Evolutionary conservation across 352 stramenopile genomes (phyloP), one percentile per base, ranked within the genome.

Genomic region (Globisporangium heterothallicum): DNA sequence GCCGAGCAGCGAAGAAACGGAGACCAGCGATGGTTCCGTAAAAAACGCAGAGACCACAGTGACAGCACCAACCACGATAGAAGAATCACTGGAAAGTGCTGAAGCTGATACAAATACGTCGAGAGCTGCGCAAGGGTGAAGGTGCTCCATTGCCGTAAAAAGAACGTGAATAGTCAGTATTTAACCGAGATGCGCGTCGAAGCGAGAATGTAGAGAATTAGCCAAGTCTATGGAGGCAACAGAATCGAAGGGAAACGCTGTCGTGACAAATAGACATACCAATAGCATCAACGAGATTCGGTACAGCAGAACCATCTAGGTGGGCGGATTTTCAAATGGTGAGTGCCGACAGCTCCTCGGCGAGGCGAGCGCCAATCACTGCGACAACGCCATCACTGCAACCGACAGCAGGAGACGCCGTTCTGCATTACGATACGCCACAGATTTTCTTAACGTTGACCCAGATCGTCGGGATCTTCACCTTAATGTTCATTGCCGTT

Each of bases 391-490:
- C 30, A 13, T 9, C 30, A 8, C 30, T 13, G 16, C 9, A 36
- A 13, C 30, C 30, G 1, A 36, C 30, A 36, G 9, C 30, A 36
- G 30, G 9, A 36, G 30, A 13, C 30, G 6, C 30, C 30, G 16
- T 8, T 13, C 2, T 8, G 9, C 30, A 36, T 36, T 44, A 25
- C 34, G 46, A 41, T 9, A 25, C 30, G 46, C 16, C 19, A 3
- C 46, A 53, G 32, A 22, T 53, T 29, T 41, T 53, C 22, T 21
- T 53, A 22, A 34, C 46, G 2, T 14, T 16, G 4, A 24, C 24
- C 13, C 46, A 53, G 32, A 25, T 42, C 2, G 18, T 43, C 32
- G 32, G 46, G 5, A 32, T 53, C 27, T 24, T 53, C 6, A 14
- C 30, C 0, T 16, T 53, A 9, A 41, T 53, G 19, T 32, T 44